Evolutionary conservation across 1,284 basidiomycete species (phyloP).

Genomic region (Phellopilus nigrolimitatus): DNA sequence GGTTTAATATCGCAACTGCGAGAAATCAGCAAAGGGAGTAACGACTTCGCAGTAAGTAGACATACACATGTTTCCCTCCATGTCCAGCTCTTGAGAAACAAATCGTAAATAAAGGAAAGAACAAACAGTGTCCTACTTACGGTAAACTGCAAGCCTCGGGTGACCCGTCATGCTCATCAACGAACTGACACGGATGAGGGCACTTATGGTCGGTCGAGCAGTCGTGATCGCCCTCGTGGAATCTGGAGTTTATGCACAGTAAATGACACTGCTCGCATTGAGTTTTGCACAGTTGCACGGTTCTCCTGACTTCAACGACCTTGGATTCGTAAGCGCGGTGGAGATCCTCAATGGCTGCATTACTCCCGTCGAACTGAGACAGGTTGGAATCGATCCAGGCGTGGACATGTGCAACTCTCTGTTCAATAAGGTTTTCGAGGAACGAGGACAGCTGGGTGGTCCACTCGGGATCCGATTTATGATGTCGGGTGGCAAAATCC

Average conservation of each 20-base stretch:
- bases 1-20: slow-evolving; percentile 43
- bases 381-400: slow-evolving; percentile 49
- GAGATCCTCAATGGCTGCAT: slow-evolving; percentile 44
- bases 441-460: slow-evolving; percentile 31
- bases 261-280: slow-evolving; percentile 45
- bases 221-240: slow-evolving; percentile 43
- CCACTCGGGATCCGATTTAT: slow-evolving; percentile 39
- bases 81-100: slow-evolving; percentile 46
- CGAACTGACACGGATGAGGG: slow-evolving; percentile 38
- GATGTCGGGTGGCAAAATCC: slow-evolving; percentile 28
- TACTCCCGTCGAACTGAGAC: slow-evolving; percentile 38
- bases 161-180: slow-evolving; percentile 31
- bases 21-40: not conserved
- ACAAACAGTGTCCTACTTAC: slow-evolving; percentile 38
- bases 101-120: slow-evolving; percentile 6
- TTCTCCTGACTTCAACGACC: slow-evolving; percentile 40
- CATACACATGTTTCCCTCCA: slow-evolving; percentile 47
- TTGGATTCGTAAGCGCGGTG: slow-evolving; percentile 38
- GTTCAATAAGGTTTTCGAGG: slow-evolving; percentile 35
- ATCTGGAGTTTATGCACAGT: slow-evolving; percentile 39
- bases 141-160: slow-evolving; percentile 31
- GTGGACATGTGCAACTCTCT: slow-evolving; percentile 41
- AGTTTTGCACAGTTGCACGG: slow-evolving; percentile 44
- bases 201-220: slow-evolving; percentile 49
- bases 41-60: not conserved